A percentile compares a stretch with the other conserved stretches of the same genome.
phyloP scores from a whole-genome alignment of 2,329 filamentous ascomycete species.

The Fusarium nelsonii region DNA sequence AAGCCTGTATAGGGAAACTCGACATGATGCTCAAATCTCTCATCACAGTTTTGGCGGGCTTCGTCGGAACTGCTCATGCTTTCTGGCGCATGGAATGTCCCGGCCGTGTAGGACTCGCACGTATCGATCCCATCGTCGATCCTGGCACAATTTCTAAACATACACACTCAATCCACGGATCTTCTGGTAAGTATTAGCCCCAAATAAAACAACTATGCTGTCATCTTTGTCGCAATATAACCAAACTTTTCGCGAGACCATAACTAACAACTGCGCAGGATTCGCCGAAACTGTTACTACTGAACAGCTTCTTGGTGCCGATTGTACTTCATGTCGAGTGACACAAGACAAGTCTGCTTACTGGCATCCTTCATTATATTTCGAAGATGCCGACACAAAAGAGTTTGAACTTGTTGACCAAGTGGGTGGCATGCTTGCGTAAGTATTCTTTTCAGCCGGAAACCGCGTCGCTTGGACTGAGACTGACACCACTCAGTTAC shows the following conservation, averaged over 20 bases:
- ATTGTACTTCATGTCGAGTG: conserved; percentile 86
- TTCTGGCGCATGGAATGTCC: conserved; percentile 95
- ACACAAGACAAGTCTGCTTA: conserved; percentile 88
- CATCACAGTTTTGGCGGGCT: conserved; percentile 50
- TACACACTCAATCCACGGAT: conserved; percentile 81
- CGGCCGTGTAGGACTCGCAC: conserved; percentile 74
- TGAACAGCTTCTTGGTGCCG: conserved; percentile 67
- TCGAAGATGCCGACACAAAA: conserved; percentile 73
- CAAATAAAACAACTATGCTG: rapidly evolving
- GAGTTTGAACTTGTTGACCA: conserved; percentile 77
- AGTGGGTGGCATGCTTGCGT: conserved; percentile 87
- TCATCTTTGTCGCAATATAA: neutral
- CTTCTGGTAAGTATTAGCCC: conserved; percentile 70
- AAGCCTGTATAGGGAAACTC: conserved; percentile 46
- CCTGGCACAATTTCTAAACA: conserved; percentile 72
- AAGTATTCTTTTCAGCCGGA: conserved; percentile 56
- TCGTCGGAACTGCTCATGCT: conserved; percentile 64
- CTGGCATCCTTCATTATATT: conserved; percentile 86
- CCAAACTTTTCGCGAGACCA: rapidly evolving
- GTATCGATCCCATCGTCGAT: conserved; percentile 82
- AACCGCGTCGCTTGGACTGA: neutral
- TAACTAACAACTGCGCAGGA: conserved; percentile 60
- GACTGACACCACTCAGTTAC: conserved; percentile 68
- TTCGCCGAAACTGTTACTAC: conserved; percentile 71
- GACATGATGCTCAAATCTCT: conserved; percentile 53